Evolutionary conservation across 2,329 filamentous ascomycete species (phyloP).

Genomic region (Phialocephala subalpina): DNA sequence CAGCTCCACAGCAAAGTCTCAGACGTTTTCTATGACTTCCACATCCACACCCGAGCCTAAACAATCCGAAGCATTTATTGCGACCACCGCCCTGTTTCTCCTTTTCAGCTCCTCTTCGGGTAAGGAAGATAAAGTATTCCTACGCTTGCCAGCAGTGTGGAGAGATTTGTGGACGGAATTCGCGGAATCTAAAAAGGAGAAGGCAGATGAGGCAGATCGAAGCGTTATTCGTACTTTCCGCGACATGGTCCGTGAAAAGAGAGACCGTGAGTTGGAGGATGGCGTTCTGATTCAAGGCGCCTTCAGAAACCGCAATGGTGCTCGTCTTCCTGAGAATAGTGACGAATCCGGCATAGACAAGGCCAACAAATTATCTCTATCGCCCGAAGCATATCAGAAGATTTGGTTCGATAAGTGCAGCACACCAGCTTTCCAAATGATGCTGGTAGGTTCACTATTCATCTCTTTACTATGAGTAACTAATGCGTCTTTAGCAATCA

Average conservation of each 20-base stretch:
- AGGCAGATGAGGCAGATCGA: slow-evolving; percentile 76
- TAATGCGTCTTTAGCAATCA: slow-evolving; percentile 50
- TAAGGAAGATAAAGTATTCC: slow-evolving; percentile 85
- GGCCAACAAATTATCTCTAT: slow-evolving; percentile 37
- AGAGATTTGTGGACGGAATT: slow-evolving; percentile 88
- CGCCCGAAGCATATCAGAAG: slow-evolving; percentile 54
- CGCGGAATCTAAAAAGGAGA: slow-evolving; percentile 71
- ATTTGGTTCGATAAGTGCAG: slow-evolving; percentile 67
- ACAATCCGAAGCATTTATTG: slow-evolving; percentile 88
- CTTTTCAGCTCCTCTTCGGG: slow-evolving; percentile 79
- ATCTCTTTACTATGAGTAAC: slow-evolving; percentile 36
- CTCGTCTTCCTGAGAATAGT: slow-evolving; percentile 55
- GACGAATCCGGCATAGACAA: slow-evolving; percentile 53
- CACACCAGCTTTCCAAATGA: slow-evolving; percentile 73
- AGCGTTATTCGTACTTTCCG: slow-evolving; percentile 72
- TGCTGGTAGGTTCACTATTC: slow-evolving; percentile 65
- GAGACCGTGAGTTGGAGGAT: slow-evolving; percentile 75
- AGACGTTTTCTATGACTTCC: slow-evolving; percentile 76
- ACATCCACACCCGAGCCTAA: slow-evolving; percentile 77
- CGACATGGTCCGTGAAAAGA: slow-evolving; percentile 71
- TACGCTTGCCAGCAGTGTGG: slow-evolving; percentile 82
- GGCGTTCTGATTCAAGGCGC: slow-evolving; percentile 80
- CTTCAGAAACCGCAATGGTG: slow-evolving; percentile 68
- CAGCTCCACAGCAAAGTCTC: slow-evolving; percentile 53
- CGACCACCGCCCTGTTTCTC: slow-evolving; percentile 82